phyloP scores from a whole-genome alignment of 2,329 filamentous ascomycete genomes.

The Zymoseptoria tritici region DNA sequence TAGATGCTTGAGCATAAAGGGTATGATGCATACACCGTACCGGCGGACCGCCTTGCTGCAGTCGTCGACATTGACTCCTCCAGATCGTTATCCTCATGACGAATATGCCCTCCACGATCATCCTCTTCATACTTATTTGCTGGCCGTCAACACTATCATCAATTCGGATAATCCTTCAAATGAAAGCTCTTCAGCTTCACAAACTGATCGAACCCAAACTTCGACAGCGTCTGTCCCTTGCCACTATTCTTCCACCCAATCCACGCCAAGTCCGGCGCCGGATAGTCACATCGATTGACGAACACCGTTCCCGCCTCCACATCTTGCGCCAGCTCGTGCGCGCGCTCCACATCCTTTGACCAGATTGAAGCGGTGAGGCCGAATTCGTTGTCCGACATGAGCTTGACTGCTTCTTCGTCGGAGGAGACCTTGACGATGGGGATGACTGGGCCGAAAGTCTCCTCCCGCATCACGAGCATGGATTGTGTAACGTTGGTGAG shows the following conservation, averaged over 20 bases:
- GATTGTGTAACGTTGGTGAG: constrained; percentile 70
- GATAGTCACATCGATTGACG: constrained; percentile 89
- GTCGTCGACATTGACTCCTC: background rate
- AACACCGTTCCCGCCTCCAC: constrained; percentile 94
- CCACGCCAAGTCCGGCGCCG: constrained; percentile 58
- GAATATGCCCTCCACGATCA: too few species aligned
- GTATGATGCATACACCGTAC: background rate
- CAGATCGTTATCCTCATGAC: too few species aligned
- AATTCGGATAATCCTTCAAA: constrained; percentile 66
- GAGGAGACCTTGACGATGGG: constrained; percentile 77
- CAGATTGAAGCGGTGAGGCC: constrained; percentile 94
- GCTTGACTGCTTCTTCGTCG: constrained; percentile 70
- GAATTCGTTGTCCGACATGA: constrained; percentile 95
- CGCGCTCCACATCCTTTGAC: constrained; percentile 77
- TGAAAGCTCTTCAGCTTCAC: constrained; percentile 95
- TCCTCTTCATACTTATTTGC: background rate
- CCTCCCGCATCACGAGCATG: constrained; percentile 86
- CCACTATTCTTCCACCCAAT: constrained; percentile 97
- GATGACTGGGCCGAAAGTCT: constrained; percentile 92
- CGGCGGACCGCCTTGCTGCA: background rate
- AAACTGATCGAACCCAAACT: constrained; percentile 90
- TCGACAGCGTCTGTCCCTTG: constrained; percentile 81
- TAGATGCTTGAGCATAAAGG: background rate
- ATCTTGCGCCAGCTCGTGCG: constrained; percentile 66
- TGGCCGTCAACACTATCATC: background rate